Percentiles rank a stretch among this genome's conserved stretches.
Evolutionary conservation across 345 rosid species (phyloP).

Genomic region (Leavenworthia alabamica): DNA sequence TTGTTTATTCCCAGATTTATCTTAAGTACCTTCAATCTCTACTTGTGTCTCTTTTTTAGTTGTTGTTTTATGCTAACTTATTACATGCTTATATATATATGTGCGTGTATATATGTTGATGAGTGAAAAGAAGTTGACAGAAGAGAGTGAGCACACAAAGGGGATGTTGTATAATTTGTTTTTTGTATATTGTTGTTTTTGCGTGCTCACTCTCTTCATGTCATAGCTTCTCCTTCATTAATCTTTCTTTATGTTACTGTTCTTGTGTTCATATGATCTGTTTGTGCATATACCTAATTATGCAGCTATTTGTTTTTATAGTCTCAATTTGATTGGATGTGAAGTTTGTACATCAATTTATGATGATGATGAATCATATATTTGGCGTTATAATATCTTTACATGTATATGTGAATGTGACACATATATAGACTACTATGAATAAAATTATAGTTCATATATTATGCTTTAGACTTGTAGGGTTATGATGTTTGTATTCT

Average conservation of each 20-base stretch:
- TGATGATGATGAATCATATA: neutral
- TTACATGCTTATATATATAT: neutral
- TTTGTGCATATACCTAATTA: neutral
- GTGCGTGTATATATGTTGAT: conserved; percentile 2
- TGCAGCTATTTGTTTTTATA: neutral
- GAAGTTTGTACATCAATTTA: neutral
- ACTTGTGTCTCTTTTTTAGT: conserved; percentile 13
- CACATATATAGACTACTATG: too few species aligned
- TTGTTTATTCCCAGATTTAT: conserved; percentile 24
- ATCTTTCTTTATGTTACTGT: conserved; percentile 2
- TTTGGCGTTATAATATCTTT: too few species aligned
- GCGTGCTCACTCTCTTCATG: conserved; percentile 30
- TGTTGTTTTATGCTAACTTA: neutral
- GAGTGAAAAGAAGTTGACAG: too few species aligned
- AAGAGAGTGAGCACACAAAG: conserved; percentile 38
- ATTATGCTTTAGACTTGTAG: too few species aligned
- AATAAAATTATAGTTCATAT: too few species aligned
- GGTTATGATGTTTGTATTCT: too few species aligned
- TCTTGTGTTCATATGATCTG: neutral
- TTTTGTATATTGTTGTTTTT: conserved; percentile 24
- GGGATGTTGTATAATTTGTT: conserved; percentile 19
- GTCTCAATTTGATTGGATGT: neutral
- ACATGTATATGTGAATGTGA: too few species aligned
- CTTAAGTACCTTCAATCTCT: conserved; percentile 26
- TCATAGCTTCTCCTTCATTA: conserved; percentile 27